These are phyloP conservation scores for Plectranthus barbatus DNA, from an alignment of 257 asterid species.

Conservation along the genomic window DNA sequence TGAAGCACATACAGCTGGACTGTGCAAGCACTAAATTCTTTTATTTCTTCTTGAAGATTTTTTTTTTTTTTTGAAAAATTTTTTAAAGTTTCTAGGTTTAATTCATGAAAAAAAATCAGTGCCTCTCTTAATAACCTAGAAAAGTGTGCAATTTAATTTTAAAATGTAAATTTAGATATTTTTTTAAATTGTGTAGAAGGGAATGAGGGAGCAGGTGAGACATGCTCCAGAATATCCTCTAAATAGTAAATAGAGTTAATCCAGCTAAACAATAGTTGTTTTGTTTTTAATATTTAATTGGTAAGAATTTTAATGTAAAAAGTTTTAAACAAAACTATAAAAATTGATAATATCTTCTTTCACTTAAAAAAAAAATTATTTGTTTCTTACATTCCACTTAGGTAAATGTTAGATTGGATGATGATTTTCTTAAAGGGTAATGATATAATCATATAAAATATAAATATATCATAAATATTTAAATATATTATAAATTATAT, in stretches of 20 bases:
- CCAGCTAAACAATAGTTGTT: constrained; percentile 14
- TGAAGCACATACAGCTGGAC: constrained; percentile 53
- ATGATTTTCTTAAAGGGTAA: too few species aligned
- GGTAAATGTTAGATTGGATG: too few species aligned
- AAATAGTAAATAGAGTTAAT: background rate
- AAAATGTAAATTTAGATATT: background rate
- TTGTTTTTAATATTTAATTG: background rate
- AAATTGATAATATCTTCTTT: too few species aligned
- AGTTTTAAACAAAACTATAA: too few species aligned
- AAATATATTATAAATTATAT: too few species aligned
- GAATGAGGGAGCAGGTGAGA: constrained; percentile 26
- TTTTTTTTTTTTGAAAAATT: background rate
- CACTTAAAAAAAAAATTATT: too few species aligned
- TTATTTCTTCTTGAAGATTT: constrained; percentile 21
- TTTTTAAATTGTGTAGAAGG: background rate
- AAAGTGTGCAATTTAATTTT: constrained; percentile 27
- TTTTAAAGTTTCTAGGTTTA: background rate
- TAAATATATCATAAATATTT: too few species aligned
- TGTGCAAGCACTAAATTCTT: constrained; percentile 31
- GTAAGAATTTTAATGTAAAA: too few species aligned
- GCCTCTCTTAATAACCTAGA: constrained; percentile 20
- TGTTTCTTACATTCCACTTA: too few species aligned
- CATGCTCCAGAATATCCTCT: constrained; percentile 22
- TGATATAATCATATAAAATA: too few species aligned
- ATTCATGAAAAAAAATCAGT: constrained; percentile 16